These are phyloP conservation scores for Handroanthus guayacan DNA, from an alignment of 257 asterid species.

Conservation along the genomic window DNA sequence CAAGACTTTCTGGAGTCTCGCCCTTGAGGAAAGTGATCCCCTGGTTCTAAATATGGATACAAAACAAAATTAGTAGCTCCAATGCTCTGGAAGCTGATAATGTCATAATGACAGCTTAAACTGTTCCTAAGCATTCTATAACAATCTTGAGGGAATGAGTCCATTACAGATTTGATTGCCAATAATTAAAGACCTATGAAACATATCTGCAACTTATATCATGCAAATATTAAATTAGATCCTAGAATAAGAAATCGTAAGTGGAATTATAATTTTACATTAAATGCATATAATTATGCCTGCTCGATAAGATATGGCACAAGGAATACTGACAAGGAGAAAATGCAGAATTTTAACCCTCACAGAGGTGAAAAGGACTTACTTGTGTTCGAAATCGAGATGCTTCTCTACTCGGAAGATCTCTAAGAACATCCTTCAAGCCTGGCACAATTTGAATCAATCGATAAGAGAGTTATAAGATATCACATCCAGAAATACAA, in stretches of 20 bases:
- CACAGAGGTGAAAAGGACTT: slow-evolving; percentile 33
- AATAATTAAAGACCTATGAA: not conserved
- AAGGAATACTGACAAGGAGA: not conserved
- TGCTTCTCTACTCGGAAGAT: slow-evolving; percentile 88
- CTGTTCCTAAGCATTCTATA: not conserved
- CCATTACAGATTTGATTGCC: not conserved
- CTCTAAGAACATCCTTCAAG: slow-evolving; percentile 77
- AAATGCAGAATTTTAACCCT: not conserved
- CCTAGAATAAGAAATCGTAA: not conserved
- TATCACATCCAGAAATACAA: not conserved
- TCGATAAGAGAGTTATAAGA: slow-evolving; percentile 16
- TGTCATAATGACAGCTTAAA: too few relatives aligned
- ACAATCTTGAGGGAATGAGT: not conserved
- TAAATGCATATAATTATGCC: not conserved
- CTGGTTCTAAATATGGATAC: too few relatives aligned
- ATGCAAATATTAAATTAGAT: not conserved
- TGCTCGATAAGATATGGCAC: not conserved
- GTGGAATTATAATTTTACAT: not conserved
- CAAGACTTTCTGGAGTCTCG: too few relatives aligned
- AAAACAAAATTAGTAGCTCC: too few relatives aligned
- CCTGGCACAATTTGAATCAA: slow-evolving; percentile 54
- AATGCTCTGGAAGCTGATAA: too few relatives aligned
- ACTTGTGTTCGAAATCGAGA: slow-evolving; percentile 76
- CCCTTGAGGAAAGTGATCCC: too few relatives aligned
- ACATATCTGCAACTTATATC: not conserved